Evolutionary conservation across 768 basidiomycete genomes (phyloP).

Genomic region (Tulasnella sp.): DNA sequence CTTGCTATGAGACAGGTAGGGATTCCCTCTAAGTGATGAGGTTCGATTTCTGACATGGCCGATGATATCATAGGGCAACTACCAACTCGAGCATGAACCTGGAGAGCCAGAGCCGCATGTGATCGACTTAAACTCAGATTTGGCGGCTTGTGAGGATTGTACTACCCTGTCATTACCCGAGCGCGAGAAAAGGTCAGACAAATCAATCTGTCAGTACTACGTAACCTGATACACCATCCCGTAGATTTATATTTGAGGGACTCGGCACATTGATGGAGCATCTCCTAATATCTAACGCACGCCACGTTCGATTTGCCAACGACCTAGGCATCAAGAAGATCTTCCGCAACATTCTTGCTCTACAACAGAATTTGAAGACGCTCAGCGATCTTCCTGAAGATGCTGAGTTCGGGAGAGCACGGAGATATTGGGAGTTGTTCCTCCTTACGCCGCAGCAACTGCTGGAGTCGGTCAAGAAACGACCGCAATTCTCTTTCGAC

Average conservation of each 20-base stretch:
- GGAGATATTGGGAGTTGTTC: conserved; percentile 75
- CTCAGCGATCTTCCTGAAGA: conserved; percentile 41
- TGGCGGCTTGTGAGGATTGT: conserved; percentile 65
- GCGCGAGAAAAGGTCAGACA: conserved; percentile 52
- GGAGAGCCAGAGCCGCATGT: conserved; percentile 88
- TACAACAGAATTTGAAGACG: conserved; percentile 84
- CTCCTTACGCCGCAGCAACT: conserved; percentile 65
- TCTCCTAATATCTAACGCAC: conserved; percentile 62
- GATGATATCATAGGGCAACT: conserved; percentile 56
- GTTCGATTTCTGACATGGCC: conserved; percentile 2
- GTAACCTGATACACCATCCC: background rate
- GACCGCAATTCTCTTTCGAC: conserved; percentile 63
- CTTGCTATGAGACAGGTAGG: conserved; percentile 66
- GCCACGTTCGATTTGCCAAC: conserved; percentile 57
- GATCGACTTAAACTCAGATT: conserved; percentile 70
- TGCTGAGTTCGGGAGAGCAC: conserved; percentile 62
- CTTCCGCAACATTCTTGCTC: conserved; percentile 73
- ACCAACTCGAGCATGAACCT: conserved; percentile 68
- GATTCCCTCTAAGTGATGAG: conserved; percentile 1
- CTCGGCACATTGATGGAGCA: conserved; percentile 78
- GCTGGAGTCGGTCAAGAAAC: conserved; percentile 55
- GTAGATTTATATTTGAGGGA: conserved; percentile 79
- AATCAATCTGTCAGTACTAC: conserved; percentile 7
- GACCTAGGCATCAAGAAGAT: conserved; percentile 76
- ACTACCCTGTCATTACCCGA: conserved; percentile 44